Evolutionary conservation across 2,329 filamentous ascomycete genomes (phyloP).

Genomic region (Karstenula rhodostoma): DNA sequence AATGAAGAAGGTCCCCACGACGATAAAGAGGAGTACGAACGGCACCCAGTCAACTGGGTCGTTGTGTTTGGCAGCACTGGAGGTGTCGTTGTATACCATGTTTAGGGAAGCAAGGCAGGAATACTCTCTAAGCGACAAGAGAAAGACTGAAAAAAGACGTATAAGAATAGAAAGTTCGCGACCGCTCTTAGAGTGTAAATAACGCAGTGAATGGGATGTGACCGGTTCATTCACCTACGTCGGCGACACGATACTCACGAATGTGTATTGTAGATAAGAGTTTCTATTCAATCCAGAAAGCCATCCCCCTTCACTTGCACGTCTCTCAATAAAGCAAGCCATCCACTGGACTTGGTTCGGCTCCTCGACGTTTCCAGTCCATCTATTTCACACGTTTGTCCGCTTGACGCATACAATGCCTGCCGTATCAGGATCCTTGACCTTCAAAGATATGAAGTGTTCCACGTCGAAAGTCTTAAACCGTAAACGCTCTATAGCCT

Average conservation of each 20-base stretch:
- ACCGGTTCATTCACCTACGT: no score
- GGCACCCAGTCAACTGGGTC: not conserved
- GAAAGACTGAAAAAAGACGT: not conserved
- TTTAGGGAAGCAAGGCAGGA: not conserved
- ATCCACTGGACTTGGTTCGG: not conserved
- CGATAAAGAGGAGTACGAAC: slow-evolving; percentile 20
- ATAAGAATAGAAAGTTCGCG: no score
- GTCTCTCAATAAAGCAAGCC: no score
- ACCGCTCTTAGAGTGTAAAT: no score
- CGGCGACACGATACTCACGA: no score
- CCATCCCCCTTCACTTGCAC: no score
- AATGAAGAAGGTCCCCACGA: slow-evolving; percentile 23
- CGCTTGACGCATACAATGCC: not conserved
- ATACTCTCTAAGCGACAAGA: not conserved
- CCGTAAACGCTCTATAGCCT: not conserved
- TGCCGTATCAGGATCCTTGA: not conserved
- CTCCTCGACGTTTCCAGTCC: not conserved
- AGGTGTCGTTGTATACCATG: slow-evolving; percentile 1
- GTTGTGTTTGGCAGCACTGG: not conserved
- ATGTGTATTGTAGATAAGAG: no score
- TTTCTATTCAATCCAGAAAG: no score
- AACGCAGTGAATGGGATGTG: no score
- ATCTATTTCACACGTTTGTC: not conserved
- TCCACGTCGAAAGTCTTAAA: not conserved
- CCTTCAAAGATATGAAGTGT: not conserved